Base-by-base conservation (phyloP, 176 grass and related monocot species). In the Aechmea fasciata region DNA sequence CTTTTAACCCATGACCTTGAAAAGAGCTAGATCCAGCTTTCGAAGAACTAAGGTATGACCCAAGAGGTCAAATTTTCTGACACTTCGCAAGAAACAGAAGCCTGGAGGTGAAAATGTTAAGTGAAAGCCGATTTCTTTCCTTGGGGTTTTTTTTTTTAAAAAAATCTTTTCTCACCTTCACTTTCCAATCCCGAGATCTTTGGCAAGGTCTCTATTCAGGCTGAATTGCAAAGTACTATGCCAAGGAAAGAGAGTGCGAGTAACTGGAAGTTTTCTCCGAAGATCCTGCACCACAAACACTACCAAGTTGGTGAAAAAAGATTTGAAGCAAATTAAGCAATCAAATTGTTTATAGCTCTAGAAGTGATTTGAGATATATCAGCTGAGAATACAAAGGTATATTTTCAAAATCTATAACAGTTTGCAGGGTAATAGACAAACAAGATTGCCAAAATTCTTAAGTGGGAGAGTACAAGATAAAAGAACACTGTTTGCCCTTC, bases 231-330 rank as follows among this genome's bases (percentile, higher is more conserved):
- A 65, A 2, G 94, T 93, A 69, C 88, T 99, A 23, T 99, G 84
- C 94, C 94, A 99, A 62, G 90, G 94, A 79, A 93, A 99, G 53
- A 93, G 87, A 49, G 90, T 99, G 29, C 94, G 84, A 10, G 90
- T 99, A 25, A 99, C 82, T 17, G 94, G 94, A 82, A 99, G 94
- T 79, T 93, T 99, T 67, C 94, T 90, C 25, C 94, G 81, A 67
- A 99, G 84, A 83, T 99, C 94, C 94, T 99, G 82, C 67, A 26
- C 52, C 52, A 76, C 15, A 69, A 70, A 11, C 52, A 7, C 8
- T 19, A 23, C 41, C 67, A 20, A 11, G 52, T 74, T 73, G 59
- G 4, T 68, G 0, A 70, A 29, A 52, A 24, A 26, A 11, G 64
- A 29, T 73, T 24, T 3, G 68, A 20, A 18, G 13, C n/a, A n/a